A percentile compares a stretch with the other conserved stretches of the same genome.
phyloP scores from a whole-genome alignment of 2,329 filamentous ascomycete species.

The Claviceps spartinae region DNA sequence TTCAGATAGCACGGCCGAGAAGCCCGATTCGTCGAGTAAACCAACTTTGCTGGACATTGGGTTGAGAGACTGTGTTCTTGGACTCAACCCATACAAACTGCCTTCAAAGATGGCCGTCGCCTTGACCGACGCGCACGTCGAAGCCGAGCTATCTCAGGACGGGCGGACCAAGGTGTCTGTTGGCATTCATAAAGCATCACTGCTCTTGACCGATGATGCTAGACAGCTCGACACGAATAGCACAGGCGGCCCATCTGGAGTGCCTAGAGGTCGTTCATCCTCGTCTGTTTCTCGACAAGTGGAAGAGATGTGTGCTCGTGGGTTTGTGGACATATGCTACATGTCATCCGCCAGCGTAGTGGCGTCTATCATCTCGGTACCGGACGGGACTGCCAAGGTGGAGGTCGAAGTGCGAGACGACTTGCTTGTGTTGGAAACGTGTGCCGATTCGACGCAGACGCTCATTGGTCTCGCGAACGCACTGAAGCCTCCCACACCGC shows the following conservation, averaged over 20 bases:
- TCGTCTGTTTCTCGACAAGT: conserved; percentile 35
- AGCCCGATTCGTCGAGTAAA: conserved; percentile 27
- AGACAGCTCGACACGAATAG: conserved; percentile 16
- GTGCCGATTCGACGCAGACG: conserved; percentile 92
- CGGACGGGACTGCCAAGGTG: conserved; percentile 45
- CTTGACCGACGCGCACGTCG: conserved; percentile 62
- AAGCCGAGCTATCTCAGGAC: conserved; percentile 52
- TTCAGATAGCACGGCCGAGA: conserved; percentile 4
- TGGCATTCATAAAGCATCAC: conserved; percentile 64
- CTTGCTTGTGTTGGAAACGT: conserved; percentile 81
- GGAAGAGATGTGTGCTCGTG: conserved; percentile 45
- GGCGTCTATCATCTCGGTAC: conserved; percentile 43
- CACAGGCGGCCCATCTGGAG: conserved; percentile 6
- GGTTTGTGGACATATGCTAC: conserved; percentile 77
- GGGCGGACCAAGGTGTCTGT: conserved; percentile 49
- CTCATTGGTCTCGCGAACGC: conserved; percentile 67
- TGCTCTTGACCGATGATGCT: conserved; percentile 72
- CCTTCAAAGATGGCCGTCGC: conserved; percentile 66
- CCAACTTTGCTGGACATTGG: conserved; percentile 59
- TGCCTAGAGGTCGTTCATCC: conserved; percentile 14
- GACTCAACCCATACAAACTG: conserved; percentile 66
- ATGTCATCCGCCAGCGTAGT: conserved; percentile 67
- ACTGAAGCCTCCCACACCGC: conserved; percentile 69
- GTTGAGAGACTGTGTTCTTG: conserved; percentile 68
- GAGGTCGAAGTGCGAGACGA: conserved; percentile 77